A percentile compares a stretch with the other conserved stretches of the same genome.
phyloP scores from a whole-genome alignment of 164 flowering plant species.

The Stephania japonica region DNA sequence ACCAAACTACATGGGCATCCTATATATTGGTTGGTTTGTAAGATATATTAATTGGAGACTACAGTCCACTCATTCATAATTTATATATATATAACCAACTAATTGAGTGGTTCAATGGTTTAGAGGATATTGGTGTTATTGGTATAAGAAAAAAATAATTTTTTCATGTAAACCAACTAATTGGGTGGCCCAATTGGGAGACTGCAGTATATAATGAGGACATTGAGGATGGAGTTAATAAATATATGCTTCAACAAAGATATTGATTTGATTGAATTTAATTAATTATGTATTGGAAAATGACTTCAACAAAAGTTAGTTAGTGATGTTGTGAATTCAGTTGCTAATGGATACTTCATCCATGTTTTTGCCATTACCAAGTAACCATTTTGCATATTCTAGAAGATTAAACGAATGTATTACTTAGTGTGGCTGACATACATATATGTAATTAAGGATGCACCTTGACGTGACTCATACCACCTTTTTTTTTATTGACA shows the following conservation, averaged over 20 bases:
- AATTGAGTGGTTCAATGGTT: too few species aligned
- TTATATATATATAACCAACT: too few species aligned
- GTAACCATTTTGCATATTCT: neutral
- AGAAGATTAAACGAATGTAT: neutral
- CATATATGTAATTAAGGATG: neutral
- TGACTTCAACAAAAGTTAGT: slow-evolving; percentile 1
- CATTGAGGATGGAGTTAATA: too few species aligned
- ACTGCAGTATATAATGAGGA: too few species aligned
- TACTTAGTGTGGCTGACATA: neutral
- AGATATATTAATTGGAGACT: too few species aligned
- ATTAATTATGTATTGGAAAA: neutral
- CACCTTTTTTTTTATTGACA: neutral
- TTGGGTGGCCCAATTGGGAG: too few species aligned
- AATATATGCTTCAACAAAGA: neutral
- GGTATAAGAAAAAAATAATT: too few species aligned
- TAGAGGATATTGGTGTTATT: too few species aligned
- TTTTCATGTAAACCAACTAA: too few species aligned
- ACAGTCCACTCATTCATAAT: too few species aligned
- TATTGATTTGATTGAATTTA: neutral
- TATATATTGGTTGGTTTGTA: too few species aligned
- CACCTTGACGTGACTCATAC: slow-evolving; percentile 5
- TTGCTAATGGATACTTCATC: slow-evolving; percentile 2
- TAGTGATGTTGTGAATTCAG: slow-evolving; percentile 3
- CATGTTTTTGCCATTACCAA: neutral
- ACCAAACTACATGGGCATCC: too few species aligned